These are phyloP conservation scores for Tulasnella sp. DNA, from an alignment of 768 basidiomycete species.

Conservation along the genomic window DNA sequence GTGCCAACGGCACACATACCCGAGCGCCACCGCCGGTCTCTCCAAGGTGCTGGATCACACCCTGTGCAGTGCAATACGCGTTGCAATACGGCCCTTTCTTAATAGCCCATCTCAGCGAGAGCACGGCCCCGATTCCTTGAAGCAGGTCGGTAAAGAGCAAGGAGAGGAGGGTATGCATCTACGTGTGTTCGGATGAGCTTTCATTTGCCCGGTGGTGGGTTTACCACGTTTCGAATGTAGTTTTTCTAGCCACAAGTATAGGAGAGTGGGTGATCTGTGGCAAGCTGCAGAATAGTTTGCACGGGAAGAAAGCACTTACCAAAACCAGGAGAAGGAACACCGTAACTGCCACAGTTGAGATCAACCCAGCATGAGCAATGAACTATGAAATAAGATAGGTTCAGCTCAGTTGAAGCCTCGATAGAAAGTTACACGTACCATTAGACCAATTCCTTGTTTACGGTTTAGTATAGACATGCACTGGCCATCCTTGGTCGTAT, in stretches of 20 bases:
- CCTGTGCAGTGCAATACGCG: conserved; percentile 16
- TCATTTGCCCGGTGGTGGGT: conserved; percentile 22
- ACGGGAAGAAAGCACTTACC: neutral
- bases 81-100: conserved; percentile 18
- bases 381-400: neutral
- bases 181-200: conserved; percentile 23
- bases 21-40: conserved; percentile 22
- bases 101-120: conserved; percentile 4
- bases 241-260: neutral
- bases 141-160: conserved; percentile 14
- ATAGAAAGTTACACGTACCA: neutral
- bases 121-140: conserved; percentile 12
- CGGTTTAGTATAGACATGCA: conserved; percentile 15
- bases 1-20: neutral
- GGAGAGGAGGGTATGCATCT: conserved; percentile 20
- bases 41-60: conserved; percentile 19
- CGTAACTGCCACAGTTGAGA: conserved; percentile 14
- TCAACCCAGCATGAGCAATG: conserved; percentile 22
- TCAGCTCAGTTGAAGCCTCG: neutral
- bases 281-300: neutral
- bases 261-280: no score
- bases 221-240: conserved; percentile 15
- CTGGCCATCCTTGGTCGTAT: neutral
- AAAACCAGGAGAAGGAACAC: neutral
- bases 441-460: conserved; percentile 6